Conservation (phyloP, 768 basidiomycete species). For the Trametes elegans region DNA sequence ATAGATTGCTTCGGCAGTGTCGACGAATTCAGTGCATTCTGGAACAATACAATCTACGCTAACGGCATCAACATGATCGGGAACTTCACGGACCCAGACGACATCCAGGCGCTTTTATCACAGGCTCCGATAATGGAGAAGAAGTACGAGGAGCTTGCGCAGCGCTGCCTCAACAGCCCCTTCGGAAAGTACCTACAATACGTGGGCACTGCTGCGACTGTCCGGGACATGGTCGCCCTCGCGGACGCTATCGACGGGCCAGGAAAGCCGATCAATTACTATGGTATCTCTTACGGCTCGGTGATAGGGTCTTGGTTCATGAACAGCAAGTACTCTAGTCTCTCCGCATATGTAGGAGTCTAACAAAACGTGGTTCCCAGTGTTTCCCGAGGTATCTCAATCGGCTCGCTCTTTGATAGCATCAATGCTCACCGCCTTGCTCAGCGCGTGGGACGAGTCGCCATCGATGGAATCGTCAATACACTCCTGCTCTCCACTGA, state of each 20-base stretch:
- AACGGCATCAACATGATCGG: conserved; percentile 12
- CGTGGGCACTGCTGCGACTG: conserved; percentile 11
- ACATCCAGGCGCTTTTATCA: conserved; percentile 2
- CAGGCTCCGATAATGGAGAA: conserved; percentile 13
- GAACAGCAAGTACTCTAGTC: conserved; percentile 1
- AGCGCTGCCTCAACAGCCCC: conserved; percentile 1
- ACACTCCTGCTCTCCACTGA: neutral
- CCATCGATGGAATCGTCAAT: conserved; percentile 12
- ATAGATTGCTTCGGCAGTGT: conserved; percentile 5
- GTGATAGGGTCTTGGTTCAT: conserved; percentile 9
- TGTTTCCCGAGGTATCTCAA: conserved; percentile 11
- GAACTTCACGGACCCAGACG: conserved; percentile 7
- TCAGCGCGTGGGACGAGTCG: conserved; percentile 12
- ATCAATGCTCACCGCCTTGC: rapidly evolving
- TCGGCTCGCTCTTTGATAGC: too few relatives aligned
- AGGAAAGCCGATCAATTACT: conserved; percentile 7
- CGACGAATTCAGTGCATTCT: conserved; percentile 6
- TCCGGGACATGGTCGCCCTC: conserved; percentile 11
- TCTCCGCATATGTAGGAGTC: too few relatives aligned
- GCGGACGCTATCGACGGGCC: conserved; percentile 19
- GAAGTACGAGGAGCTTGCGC: conserved; percentile 7
- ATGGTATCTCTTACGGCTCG: conserved; percentile 10
- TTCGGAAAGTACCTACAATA: conserved; percentile 3
- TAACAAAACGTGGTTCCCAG: too few relatives aligned
- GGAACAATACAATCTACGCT: conserved; percentile 5